Percentiles rank a stretch among this genome's conserved stretches.
Evolutionary conservation across 257 asterid species (phyloP).

Genomic region (Euphrasia confusa): DNA sequence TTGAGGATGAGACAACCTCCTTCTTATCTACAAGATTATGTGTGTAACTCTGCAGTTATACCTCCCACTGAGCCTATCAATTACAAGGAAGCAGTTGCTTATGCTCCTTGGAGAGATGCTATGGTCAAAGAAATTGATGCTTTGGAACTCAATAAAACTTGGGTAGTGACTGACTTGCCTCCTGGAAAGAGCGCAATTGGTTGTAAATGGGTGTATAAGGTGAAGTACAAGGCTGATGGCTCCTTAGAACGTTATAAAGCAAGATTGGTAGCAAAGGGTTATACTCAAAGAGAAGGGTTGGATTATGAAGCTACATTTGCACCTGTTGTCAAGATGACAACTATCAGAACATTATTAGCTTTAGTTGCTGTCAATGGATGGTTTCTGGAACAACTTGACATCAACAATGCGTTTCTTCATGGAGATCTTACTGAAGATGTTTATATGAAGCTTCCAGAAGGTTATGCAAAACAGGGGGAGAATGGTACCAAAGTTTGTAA

Average conservation of each 20-base stretch:
- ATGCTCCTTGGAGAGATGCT: background rate
- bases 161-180: background rate
- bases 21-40: too few species aligned
- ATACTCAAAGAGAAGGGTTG: background rate
- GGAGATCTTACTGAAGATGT: background rate
- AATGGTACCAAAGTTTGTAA: background rate
- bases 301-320: background rate
- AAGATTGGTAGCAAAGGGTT: background rate
- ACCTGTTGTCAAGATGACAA: background rate
- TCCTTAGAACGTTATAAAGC: too few species aligned
- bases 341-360: background rate
- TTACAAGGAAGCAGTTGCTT: too few species aligned
- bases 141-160: background rate
- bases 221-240: too few species aligned
- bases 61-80: too few species aligned
- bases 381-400: background rate
- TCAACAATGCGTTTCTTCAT: background rate
- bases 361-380: background rate
- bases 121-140: background rate
- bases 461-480: background rate
- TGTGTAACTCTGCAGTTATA: too few species aligned
- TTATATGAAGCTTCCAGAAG: background rate
- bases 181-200: background rate
- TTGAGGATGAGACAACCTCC: too few species aligned
- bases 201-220: background rate